A percentile compares a stretch with the other conserved stretches of the same genome.
These are phyloP conservation scores for Fibroporia radiculosa DNA, from an alignment of 768 basidiomycete species.

Conservation along the genomic window DNA sequence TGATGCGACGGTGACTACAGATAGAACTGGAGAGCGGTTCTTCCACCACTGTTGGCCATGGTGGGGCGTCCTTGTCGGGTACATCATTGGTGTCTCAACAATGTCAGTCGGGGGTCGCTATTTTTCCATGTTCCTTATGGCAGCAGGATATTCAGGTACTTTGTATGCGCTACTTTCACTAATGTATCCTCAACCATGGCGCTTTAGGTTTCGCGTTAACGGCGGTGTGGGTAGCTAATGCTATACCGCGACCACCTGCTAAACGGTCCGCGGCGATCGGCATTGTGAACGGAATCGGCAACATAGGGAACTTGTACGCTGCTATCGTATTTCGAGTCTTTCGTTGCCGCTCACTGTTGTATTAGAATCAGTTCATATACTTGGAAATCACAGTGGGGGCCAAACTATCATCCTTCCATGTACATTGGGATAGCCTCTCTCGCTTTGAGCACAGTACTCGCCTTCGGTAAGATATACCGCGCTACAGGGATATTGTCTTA, in stretches of 20 bases:
- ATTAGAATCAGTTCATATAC: slow-evolving; percentile 51
- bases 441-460: slow-evolving; percentile 23
- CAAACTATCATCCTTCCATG: slow-evolving; percentile 57
- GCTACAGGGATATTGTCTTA: background rate
- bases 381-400: slow-evolving; percentile 57
- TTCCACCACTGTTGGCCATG: slow-evolving; percentile 50
- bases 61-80: slow-evolving; percentile 56
- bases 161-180: background rate
- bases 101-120: slow-evolving; percentile 47
- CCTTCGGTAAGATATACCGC: slow-evolving; percentile 24
- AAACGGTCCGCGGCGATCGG: slow-evolving; percentile 50
- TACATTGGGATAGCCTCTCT: slow-evolving; percentile 35
- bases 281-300: slow-evolving; percentile 55
- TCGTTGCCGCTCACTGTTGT: background rate
- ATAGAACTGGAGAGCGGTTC: slow-evolving; percentile 56
- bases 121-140: slow-evolving; percentile 58
- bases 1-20: no score
- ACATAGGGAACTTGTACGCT: slow-evolving; percentile 51
- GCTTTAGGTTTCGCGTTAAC: slow-evolving; percentile 33
- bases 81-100: slow-evolving; percentile 52
- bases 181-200: background rate
- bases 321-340: background rate
- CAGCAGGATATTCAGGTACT: slow-evolving; percentile 40
- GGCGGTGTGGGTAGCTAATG: slow-evolving; percentile 57
- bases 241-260: slow-evolving; percentile 52